Percentiles rank a stretch among this genome's conserved stretches.
These are phyloP conservation scores for Avena eriantha DNA, from an alignment of 176 grass and related monocot genomes.

Conservation along the genomic window DNA sequence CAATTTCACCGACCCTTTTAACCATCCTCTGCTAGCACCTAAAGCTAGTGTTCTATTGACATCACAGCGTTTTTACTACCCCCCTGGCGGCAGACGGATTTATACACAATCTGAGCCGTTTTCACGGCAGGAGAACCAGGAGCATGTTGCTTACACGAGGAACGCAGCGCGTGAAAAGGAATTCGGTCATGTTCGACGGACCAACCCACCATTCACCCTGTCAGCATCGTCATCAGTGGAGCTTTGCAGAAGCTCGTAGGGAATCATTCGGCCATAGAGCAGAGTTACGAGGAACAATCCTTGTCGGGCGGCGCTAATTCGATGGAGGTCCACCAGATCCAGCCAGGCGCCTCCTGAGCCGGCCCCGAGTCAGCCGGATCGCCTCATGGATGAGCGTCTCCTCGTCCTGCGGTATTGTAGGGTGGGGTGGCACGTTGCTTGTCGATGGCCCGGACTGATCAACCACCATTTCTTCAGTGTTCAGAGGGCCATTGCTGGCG, in stretches of 20 bases:
- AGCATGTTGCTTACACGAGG: neutral
- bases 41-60: neutral
- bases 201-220: neutral
- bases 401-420: slow-evolving; percentile 38
- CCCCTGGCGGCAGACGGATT: neutral
- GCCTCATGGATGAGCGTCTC: slow-evolving; percentile 58
- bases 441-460: slow-evolving; percentile 30
- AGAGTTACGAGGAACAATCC: neutral
- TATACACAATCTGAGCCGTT: slow-evolving; percentile 43
- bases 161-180: neutral
- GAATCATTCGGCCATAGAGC: slow-evolving; percentile 3
- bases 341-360: slow-evolving; percentile 60
- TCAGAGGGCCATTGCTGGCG: neutral
- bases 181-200: neutral
- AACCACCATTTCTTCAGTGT: slow-evolving; percentile 28
- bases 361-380: slow-evolving; percentile 46
- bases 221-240: neutral
- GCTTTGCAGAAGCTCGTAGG: neutral
- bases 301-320: neutral
- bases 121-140: neutral
- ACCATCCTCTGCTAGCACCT: neutral
- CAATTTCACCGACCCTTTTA: neutral
- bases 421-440: neutral
- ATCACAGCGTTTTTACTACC: neutral
- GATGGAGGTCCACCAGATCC: slow-evolving; percentile 34